Evolutionary conservation across 495 filamentous ascomycete species (phyloP), one percentile per base, ranked within the genome.

Genomic region (Hamigera avellanea): DNA sequence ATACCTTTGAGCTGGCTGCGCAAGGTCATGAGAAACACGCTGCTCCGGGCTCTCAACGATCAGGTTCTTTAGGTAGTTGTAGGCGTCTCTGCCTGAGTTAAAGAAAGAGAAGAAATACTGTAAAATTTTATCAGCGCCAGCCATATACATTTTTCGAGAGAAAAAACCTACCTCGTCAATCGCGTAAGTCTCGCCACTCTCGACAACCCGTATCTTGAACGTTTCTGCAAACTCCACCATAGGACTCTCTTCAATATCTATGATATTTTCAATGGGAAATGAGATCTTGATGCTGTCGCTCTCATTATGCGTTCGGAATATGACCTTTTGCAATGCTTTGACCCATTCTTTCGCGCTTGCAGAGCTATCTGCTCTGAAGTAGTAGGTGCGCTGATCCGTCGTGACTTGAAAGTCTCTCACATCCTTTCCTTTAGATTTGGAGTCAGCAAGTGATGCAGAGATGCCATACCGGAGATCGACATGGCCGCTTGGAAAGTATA

Each of bases 21-120:
- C 40, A 26, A 35, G 35, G 19, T 53, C 52, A 32, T 53, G 52
- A 1, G 62, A 50, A 18, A 61, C 61, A 34, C 55, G 66, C 59
- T 65, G 73, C 14, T 72, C 68, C 7, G 74, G 52, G 1, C 75
- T 68, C 38, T 79, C 80, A 39, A 82, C 77, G 0, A 91, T 74
- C 26, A 94, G 58, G 28, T 76, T 73, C 42, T 77, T 80, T 21
- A 98, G 60, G 14, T 91, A 73, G 31, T 78, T 73, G 36, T 94
- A 72, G 5, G 88, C 91, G 40, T 95, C 85, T 49, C 83, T 78
- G 6, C 86, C 86, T 34, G 77, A 82, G 42, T 76, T 81, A 51
- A 95, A 95, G 57, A 96, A 96, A 0, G 88, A 84, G 54, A 98
- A 96, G 52, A 88, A 96, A 56, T 95, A 94, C 83, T 93, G 41